Evolutionary conservation across 768 basidiomycete genomes (phyloP).

Genomic region (Cyathus striatus): DNA sequence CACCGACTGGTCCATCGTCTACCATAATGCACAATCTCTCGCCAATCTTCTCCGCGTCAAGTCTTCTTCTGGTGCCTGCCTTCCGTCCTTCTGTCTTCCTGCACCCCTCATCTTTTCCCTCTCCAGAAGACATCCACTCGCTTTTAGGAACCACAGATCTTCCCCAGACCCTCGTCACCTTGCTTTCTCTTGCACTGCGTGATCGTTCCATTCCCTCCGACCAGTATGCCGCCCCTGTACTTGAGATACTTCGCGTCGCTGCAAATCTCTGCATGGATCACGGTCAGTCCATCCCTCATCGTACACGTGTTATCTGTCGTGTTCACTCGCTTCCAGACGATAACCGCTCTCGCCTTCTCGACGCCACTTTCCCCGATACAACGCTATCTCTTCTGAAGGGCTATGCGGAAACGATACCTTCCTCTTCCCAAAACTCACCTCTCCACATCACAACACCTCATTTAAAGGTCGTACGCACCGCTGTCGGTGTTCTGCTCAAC

Average conservation of each 20-base stretch:
- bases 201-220: conserved; percentile 40
- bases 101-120: conserved; percentile 5
- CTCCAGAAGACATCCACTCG: conserved; percentile 65
- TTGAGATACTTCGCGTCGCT: conserved; percentile 70
- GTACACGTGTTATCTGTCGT: not conserved
- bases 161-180: conserved; percentile 57
- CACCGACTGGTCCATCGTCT: conserved; percentile 44
- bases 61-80: conserved; percentile 41
- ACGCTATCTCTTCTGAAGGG: conserved; percentile 65
- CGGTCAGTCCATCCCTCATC: conserved; percentile 34
- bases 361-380: conserved; percentile 64
- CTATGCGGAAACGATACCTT: conserved; percentile 47
- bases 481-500: conserved; percentile 77
- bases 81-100: conserved; percentile 1
- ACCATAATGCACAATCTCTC: conserved; percentile 46
- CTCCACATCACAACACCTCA: conserved; percentile 53
- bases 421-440: conserved; percentile 28
- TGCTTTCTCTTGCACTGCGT: conserved; percentile 52
- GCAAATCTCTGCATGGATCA: conserved; percentile 87
- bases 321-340: conserved; percentile 35
- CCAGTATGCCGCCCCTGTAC: conserved; percentile 44
- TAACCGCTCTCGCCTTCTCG: conserved; percentile 67
- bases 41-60: conserved; percentile 60
- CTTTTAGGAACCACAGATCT: conserved; percentile 60
- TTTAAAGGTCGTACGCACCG: conserved; percentile 69